Conservation (phyloP, 768 basidiomycete species). For the Mycena crocata region DNA sequence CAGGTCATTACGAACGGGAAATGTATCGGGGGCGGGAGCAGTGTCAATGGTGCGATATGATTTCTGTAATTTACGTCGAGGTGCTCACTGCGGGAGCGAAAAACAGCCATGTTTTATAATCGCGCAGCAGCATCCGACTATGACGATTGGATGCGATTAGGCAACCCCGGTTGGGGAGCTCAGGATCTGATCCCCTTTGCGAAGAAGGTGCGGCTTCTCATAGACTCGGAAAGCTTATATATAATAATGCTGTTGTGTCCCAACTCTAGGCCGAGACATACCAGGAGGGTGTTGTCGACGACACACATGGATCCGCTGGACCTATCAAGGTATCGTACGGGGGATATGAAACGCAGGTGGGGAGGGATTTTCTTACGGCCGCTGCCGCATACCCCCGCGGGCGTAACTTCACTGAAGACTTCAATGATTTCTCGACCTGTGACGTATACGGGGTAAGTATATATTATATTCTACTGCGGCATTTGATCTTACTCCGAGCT, state of each 20-base stretch:
- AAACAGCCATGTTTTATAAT: conserved; percentile 1
- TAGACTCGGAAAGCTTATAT: neutral
- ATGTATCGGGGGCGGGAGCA: conserved; percentile 66
- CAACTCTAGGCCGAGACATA: conserved; percentile 2
- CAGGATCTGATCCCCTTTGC: neutral
- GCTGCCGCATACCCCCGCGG: conserved; percentile 57
- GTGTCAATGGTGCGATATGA: neutral
- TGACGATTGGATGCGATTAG: conserved; percentile 4
- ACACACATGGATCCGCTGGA: conserved; percentile 1
- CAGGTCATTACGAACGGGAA: conserved; percentile 56
- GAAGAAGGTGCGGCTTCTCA: neutral
- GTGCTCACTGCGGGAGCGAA: neutral
- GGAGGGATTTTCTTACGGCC: conserved; percentile 58
- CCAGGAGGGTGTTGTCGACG: neutral
- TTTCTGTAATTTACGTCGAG: too few species aligned
- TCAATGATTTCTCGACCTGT: conserved; percentile 55
- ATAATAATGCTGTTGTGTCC: neutral
- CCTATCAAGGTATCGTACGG: conserved; percentile 63
- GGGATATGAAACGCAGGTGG: conserved; percentile 48
- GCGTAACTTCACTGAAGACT: conserved; percentile 56
- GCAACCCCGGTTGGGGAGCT: conserved; percentile 7
- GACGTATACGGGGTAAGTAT: conserved; percentile 60
- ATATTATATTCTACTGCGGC: neutral
- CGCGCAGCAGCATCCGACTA: conserved; percentile 4
- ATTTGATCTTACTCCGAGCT: neutral